Evolutionary conservation across 1,284 basidiomycete species (phyloP), one percentile per base, ranked within the genome.

Genomic region (Sanguinoderma infundibulare): DNA sequence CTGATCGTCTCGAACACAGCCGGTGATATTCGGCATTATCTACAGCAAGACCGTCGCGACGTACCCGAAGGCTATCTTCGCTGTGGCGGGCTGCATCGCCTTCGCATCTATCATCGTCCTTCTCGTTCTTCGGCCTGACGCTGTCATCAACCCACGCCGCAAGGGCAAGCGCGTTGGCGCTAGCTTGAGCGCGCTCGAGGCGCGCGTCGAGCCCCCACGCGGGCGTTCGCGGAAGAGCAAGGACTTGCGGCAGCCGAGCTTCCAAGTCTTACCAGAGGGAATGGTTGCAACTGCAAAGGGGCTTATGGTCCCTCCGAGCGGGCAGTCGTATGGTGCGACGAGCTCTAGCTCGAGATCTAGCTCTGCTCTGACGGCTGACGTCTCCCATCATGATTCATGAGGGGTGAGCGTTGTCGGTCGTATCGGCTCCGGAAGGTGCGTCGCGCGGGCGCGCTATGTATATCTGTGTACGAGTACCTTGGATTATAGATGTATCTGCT

Each of bases 11-110:
- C 9, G 1, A 8, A 8, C 28, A 9, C 65, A 91, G 87, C 90
- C 91, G 0, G 74, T 91, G 70, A 57, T 91, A 10, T 92, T 92
- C 68, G 90, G 87, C 8, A 53, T 88, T 57, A 75, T 92, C 40
- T 92, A 89, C 75, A 83, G 85, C 65, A 75, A 73, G 57, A 90
- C 89, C 3, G 89, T 92, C 26, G 87, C 83, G 0, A 75, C 69
- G 10, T 89, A 80, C 69, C 90, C 90, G 20, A 87, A 86, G 73
- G 80, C 87, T 2, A 84, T 92, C 55, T 92, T 92, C 69, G 78
- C 78, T 14, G 73, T 79, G 22, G 87, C 87, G n/a, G 81, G 77
- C 5, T 74, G 71, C 20, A 77, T 91, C 38, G 71, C 87, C 36
- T 61, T 83, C 30, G 70, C 79, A 46, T 77, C 87, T 20, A 64